These are phyloP conservation scores for Aspergillus ustus DNA, from an alignment of 2,329 filamentous ascomycete genomes.

Conservation along the genomic window DNA sequence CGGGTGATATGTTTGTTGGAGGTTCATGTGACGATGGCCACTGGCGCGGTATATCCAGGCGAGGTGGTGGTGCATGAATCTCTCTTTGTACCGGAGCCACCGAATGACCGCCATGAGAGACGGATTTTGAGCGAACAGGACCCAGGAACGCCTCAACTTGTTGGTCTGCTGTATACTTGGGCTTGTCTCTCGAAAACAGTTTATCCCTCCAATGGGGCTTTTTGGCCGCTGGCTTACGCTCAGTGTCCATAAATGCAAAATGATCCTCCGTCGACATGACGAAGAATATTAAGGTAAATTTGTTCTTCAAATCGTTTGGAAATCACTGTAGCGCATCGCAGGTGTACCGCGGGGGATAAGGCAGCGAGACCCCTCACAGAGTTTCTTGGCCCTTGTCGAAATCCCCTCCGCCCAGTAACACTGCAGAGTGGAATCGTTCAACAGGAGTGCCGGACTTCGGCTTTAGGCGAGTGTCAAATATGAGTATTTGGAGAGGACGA, in stretches of 20 bases:
- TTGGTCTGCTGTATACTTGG: constrained; percentile 44
- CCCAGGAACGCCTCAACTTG: constrained; percentile 63
- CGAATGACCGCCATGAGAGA: constrained; percentile 23
- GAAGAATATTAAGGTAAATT: constrained; percentile 18
- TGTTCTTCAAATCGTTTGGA: constrained; percentile 4
- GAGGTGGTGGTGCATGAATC: constrained; percentile 34
- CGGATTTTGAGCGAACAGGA: constrained; percentile 52
- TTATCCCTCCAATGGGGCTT: constrained; percentile 55
- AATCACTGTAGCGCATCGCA: constrained; percentile 40
- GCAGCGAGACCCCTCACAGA: constrained; percentile 17
- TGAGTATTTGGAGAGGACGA: neutral
- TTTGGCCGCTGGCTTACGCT: constrained; percentile 38
- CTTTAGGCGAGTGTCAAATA: neutral
- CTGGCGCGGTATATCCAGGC: constrained; percentile 41
- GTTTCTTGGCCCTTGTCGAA: constrained; percentile 19
- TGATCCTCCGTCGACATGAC: constrained; percentile 43
- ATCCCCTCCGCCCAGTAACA: constrained; percentile 19
- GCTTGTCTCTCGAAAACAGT: constrained; percentile 52
- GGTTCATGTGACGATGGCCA: constrained; percentile 39
- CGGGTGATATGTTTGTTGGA: constrained; percentile 22
- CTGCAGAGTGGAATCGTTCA: neutral
- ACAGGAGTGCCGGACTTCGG: neutral
- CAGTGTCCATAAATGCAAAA: constrained; percentile 40
- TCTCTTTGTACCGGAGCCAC: constrained; percentile 32
- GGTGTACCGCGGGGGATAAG: constrained; percentile 14